A percentile compares a stretch with the other conserved stretches of the same genome.
Conservation (phyloP, 805 yeast species). For the Candida boleticola region DNA sequence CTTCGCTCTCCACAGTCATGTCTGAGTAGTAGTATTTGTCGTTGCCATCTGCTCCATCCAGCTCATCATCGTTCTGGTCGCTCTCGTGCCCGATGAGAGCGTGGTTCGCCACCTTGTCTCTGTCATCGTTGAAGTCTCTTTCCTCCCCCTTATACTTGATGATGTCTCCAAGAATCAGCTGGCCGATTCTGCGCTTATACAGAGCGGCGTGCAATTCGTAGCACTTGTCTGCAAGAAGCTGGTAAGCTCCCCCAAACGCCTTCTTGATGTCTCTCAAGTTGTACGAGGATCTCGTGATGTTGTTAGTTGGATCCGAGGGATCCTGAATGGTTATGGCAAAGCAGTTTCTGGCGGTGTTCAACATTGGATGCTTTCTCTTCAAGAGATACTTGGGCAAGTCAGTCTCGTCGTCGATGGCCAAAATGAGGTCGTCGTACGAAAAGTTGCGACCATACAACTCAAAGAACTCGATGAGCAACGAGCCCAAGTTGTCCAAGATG, state of each 20-base stretch:
- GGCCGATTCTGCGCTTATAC: constrained; percentile 64
- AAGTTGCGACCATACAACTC: constrained; percentile 89
- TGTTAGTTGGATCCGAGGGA: constrained; percentile 81
- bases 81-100: constrained; percentile 42
- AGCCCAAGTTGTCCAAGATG: constrained; percentile 77
- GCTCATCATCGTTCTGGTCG: constrained; percentile 12
- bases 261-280: constrained; percentile 76
- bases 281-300: constrained; percentile 81
- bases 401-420: constrained; percentile 54
- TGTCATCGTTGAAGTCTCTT: constrained; percentile 76
- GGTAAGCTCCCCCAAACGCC: constrained; percentile 88
- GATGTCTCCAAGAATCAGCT: constrained; percentile 75
- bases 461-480: constrained; percentile 83
- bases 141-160: constrained; percentile 71
- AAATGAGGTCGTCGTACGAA: constrained; percentile 75
- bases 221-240: constrained; percentile 69
- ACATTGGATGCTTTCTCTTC: constrained; percentile 52
- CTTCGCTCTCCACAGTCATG: constrained; percentile 38
- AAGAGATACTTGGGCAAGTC: constrained; percentile 59
- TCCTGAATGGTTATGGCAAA: constrained; percentile 80
- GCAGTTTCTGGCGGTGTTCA: constrained; percentile 50
- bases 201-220: constrained; percentile 67
- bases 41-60: constrained; percentile 35
- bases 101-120: constrained; percentile 58
- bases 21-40: constrained; percentile 45